Evolutionary conservation across 1,139 yeast genomes (phyloP), one percentile per base, ranked within the genome.

Genomic region (Protomyces pachydermus): DNA sequence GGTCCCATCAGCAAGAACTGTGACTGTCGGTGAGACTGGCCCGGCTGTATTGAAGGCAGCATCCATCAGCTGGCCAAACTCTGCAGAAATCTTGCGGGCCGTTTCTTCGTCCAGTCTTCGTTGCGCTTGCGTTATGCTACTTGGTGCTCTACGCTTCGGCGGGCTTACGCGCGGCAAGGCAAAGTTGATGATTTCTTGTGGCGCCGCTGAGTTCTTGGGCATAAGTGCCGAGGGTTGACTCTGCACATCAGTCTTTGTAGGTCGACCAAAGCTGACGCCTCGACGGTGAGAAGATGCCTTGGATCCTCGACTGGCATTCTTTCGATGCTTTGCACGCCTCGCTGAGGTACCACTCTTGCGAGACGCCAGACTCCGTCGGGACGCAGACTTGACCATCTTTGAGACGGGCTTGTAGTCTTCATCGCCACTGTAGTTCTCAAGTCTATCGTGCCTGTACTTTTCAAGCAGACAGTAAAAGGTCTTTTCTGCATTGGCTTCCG

Each of bases 381-480:
- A 45, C 10, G 53, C 57, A 2, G 61, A 61, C 51, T 64, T 60
- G 34, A 48, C 64, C 60, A 58, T 25, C 32, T 56, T 16, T n/a
- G 50, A 48, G 23, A 20, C 66, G 16, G 60, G 23, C 46, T 55
- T 39, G 50, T 60, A 38, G 38, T 52, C 58, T 45, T 25, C 55
- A 35, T 64, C 61, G 32, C 61, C 58, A 12, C 58, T 58, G 39
- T 70, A 68, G 48, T 66, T 67, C 14, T 70, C 72, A 58, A 74
- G 71, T 73, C 89, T 96, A 67, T 87, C 95, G 70, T 87, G 88
- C 69, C 97, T 82, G 74, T 93, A 93, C 71, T 89, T 86, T 79
- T 87, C 79, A 67, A 93, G 78, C 65, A 95, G 77, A 67, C 90
- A 87, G 75, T 93, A 95, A 71, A 93, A 93, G 65, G 93, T 84